phyloP scores from a whole-genome alignment of 257 asterid species.

The Voacanga thouarsii region DNA sequence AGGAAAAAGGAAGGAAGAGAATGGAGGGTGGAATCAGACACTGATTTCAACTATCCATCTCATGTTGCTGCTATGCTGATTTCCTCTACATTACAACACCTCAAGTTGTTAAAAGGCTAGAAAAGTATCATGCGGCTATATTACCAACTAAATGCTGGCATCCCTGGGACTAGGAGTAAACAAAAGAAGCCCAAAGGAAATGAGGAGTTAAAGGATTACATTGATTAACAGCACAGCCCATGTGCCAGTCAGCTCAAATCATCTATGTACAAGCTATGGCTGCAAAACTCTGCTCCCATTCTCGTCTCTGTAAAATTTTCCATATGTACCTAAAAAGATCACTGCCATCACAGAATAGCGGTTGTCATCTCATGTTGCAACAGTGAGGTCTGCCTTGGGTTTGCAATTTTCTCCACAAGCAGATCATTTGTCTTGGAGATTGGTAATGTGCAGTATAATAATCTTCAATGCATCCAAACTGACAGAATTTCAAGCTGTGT shows the following conservation, averaged over 20 bases:
- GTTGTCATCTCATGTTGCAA: conserved; percentile 80
- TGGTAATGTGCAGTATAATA: conserved; percentile 89
- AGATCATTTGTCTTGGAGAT: conserved; percentile 92
- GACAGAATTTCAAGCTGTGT: conserved; percentile 90
- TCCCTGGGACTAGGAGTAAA: neutral
- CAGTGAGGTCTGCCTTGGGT: conserved; percentile 59
- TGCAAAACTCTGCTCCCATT: neutral
- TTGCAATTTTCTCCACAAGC: conserved; percentile 78
- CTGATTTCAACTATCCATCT: neutral
- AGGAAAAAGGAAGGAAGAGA: neutral
- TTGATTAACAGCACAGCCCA: neutral
- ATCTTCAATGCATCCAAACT: conserved; percentile 80
- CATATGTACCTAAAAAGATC: neutral
- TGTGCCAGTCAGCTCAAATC: conserved; percentile 9
- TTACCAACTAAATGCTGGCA: neutral
- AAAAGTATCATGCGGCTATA: conserved; percentile 4
- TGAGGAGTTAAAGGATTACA: neutral
- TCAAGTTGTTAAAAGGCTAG: conserved; percentile 7
- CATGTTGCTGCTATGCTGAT: conserved; percentile 2
- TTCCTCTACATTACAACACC: conserved; percentile 15
- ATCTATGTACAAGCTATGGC: conserved; percentile 19
- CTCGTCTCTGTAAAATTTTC: neutral
- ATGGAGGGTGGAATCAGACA: neutral
- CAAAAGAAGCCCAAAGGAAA: neutral
- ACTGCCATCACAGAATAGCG: neutral